phyloP scores from a whole-genome alignment of 2,329 filamentous ascomycete species.

The Elsinoe necatrix region DNA sequence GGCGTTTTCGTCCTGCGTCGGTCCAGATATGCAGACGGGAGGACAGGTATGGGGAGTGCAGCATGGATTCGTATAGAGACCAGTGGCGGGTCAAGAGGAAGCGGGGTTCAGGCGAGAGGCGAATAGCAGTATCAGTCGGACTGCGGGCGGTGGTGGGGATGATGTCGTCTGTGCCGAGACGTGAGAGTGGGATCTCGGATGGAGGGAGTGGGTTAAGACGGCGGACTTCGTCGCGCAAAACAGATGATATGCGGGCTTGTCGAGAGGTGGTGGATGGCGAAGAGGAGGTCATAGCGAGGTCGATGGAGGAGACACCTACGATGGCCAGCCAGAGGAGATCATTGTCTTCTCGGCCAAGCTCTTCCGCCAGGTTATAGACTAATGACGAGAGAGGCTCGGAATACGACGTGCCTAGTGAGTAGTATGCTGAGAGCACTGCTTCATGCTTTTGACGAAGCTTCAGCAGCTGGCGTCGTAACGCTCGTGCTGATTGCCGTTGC shows the following conservation, averaged over 20 bases:
- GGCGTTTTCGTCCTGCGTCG: conserved; percentile 73
- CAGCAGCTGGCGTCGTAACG: conserved; percentile 63
- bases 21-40: conserved; percentile 91
- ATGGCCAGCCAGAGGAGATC: conserved; percentile 92
- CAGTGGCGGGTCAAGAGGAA: conserved; percentile 91
- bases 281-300: conserved; percentile 77
- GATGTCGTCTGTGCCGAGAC: conserved; percentile 65
- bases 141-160: conserved; percentile 83
- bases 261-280: conserved; percentile 55
- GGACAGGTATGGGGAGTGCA: conserved; percentile 91
- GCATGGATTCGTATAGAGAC: conserved; percentile 97
- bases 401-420: conserved; percentile 78
- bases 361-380: conserved; percentile 88
- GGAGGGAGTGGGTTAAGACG: conserved; percentile 75
- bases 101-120: conserved; percentile 84
- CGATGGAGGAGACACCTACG: conserved; percentile 88
- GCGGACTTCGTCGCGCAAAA: conserved; percentile 86
- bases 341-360: conserved; percentile 92
- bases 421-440: conserved; percentile 68
- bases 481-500: conserved; percentile 60
- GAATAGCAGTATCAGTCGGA: conserved; percentile 84
- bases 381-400: conserved; percentile 92
- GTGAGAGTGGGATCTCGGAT: conserved; percentile 42
- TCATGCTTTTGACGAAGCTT: conserved; percentile 72
- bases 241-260: conserved; percentile 73